Percentiles rank a stretch among this genome's conserved stretches.
phyloP scores from a whole-genome alignment of 2,329 filamentous ascomycete genomes.

The Simplicillium sp. region DNA sequence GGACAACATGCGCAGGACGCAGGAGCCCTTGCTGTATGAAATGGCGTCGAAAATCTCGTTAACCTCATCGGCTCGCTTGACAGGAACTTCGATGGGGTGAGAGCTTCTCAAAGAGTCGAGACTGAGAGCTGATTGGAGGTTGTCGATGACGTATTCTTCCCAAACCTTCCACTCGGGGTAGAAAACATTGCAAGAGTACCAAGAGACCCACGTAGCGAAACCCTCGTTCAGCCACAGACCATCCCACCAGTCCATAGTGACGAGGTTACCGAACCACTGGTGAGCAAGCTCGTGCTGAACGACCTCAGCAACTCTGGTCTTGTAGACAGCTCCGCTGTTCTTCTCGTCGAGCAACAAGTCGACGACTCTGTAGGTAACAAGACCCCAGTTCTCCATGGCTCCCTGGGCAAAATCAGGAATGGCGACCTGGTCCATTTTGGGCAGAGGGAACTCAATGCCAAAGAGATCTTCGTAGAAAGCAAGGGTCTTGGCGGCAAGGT shows the following conservation, averaged over 20 bases:
- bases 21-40: conserved; percentile 94
- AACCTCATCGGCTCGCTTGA: conserved; percentile 91
- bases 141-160: conserved; percentile 91
- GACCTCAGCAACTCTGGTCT: conserved; percentile 88
- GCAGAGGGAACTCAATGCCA: conserved; percentile 58
- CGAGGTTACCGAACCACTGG: conserved; percentile 96
- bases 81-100: conserved; percentile 92
- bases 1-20: conserved; percentile 93
- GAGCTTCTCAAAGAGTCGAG: conserved; percentile 89
- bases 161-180: conserved; percentile 98
- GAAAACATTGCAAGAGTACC: conserved; percentile 83
- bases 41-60: conserved; percentile 98
- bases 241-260: conserved; percentile 99
- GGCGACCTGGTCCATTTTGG: conserved; percentile 59
- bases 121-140: conserved; percentile 75
- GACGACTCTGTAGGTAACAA: conserved; percentile 90
- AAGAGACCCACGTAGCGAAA: conserved; percentile 51
- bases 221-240: conserved; percentile 94
- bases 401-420: conserved; percentile 94
- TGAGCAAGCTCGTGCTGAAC: conserved; percentile 96
- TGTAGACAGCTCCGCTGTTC: conserved; percentile 76
- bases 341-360: conserved; percentile 79
- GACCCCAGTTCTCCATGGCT: conserved; percentile 98
- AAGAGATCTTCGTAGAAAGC: conserved; percentile 96
- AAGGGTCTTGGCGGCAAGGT: conserved; percentile 81